Percentiles rank a stretch among this genome's conserved stretches.
Evolutionary conservation across 78 protist species (phyloP).

Genomic region (Dictyostelium capitatum): DNA sequence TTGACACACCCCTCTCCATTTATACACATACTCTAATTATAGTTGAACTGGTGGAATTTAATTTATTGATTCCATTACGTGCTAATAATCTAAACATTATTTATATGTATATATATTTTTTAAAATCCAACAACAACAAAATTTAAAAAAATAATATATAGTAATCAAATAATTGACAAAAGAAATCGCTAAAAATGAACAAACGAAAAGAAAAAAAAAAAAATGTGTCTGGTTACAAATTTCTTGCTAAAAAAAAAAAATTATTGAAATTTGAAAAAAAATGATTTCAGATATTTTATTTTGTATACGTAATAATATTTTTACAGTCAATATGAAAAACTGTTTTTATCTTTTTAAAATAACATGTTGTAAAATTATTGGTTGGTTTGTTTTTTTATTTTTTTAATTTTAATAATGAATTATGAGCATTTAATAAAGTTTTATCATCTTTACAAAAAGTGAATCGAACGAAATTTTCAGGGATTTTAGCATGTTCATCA

Average conservation of each 20-base stretch:
- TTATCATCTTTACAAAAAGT: conserved; percentile 82
- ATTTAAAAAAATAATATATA: background rate
- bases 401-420: conserved; percentile 17
- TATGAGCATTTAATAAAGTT: conserved; percentile 27
- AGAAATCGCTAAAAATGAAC: background rate
- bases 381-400: too few species aligned
- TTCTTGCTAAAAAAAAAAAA: background rate
- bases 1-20: too few species aligned
- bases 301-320: too few species aligned
- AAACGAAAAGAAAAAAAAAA: background rate
- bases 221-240: too few species aligned
- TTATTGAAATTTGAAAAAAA: too few species aligned
- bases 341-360: too few species aligned
- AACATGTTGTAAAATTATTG: too few species aligned
- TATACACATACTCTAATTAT: conserved; percentile 11
- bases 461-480: conserved; percentile 68
- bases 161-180: background rate
- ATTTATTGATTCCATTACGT: conserved; percentile 5
- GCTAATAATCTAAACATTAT: conserved; percentile 30
- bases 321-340: too few species aligned
- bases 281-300: too few species aligned
- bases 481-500: conserved; percentile 39
- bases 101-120: background rate
- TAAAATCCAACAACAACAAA: background rate
- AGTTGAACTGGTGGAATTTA: background rate